Evolutionary conservation across 352 stramenopile species (phyloP).

Genomic region (Phytophthora fragariaefolia): DNA sequence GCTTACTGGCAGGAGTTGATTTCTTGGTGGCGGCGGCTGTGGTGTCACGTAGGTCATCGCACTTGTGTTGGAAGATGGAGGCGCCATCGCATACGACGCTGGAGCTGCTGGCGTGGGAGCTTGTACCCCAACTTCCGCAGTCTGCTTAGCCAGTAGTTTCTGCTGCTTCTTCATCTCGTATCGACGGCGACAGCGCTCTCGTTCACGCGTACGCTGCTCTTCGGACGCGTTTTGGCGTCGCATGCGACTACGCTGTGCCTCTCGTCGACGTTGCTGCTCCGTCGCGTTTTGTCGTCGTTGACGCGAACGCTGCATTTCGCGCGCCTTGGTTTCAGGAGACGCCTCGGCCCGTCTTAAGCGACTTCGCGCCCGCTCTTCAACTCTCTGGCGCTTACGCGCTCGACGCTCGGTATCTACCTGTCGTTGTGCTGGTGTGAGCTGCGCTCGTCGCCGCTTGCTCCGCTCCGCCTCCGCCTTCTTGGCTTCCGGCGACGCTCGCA

Average conservation of each 20-base stretch:
- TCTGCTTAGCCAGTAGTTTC: conserved; percentile 24
- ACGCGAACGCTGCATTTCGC: conserved; percentile 65
- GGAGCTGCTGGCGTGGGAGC: conserved; percentile 2
- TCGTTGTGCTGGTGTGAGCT: conserved; percentile 64
- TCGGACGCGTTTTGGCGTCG: conserved; percentile 69
- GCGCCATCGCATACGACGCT: conserved; percentile 6
- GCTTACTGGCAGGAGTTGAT: conserved; percentile 21
- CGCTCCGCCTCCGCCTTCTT: conserved; percentile 58
- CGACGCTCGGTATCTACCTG: conserved; percentile 73
- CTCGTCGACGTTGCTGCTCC: conserved; percentile 66
- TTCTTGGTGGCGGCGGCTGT: conserved; percentile 7
- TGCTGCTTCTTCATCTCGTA: conserved; percentile 70
- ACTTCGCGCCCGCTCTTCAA: conserved; percentile 58
- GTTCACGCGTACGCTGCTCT: conserved; percentile 63
- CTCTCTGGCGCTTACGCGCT: conserved; percentile 57
- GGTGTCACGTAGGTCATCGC: conserved; percentile 12
- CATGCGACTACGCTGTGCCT: conserved; percentile 62
- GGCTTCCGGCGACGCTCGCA: conserved; percentile 54
- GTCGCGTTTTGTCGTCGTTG: conserved; percentile 69
- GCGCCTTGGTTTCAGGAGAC: conserved; percentile 46
- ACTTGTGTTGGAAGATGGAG: conserved; percentile 15
- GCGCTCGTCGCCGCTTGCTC: conserved; percentile 66
- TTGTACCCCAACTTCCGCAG: conserved; percentile 1
- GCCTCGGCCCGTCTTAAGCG: conserved; percentile 57
- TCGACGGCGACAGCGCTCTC: conserved; percentile 67